Conservation (phyloP, 2,329 filamentous ascomycete genomes). For the Blastomyces percursus region DNA sequence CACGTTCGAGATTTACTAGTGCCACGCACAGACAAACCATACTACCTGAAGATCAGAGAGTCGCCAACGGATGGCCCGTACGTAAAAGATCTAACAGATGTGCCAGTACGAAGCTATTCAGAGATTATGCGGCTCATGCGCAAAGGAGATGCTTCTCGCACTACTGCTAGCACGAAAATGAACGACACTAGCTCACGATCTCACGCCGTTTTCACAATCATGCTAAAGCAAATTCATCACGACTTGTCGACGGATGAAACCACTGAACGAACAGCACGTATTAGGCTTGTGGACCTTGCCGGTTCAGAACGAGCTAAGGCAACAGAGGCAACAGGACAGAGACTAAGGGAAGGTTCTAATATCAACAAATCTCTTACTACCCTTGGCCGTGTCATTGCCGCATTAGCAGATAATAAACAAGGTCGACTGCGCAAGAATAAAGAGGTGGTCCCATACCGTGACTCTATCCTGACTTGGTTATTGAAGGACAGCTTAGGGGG, state of each 20-base stretch:
- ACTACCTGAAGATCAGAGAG: slow-evolving; percentile 95
- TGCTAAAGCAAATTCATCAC: slow-evolving; percentile 96
- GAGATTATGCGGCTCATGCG: slow-evolving; percentile 90
- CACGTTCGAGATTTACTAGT: slow-evolving; percentile 90
- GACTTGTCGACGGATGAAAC: slow-evolving; percentile 96
- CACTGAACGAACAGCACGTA: slow-evolving; percentile 85
- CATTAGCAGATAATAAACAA: slow-evolving; percentile 64
- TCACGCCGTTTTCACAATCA: slow-evolving; percentile 95
- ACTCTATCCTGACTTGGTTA: slow-evolving; percentile 74
- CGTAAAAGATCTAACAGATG: slow-evolving; percentile 90
- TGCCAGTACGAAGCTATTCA: slow-evolving; percentile 72
- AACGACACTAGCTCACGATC: slow-evolving; percentile 96
- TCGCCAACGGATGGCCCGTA: slow-evolving; percentile 92
- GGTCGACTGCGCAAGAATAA: slow-evolving; percentile 50
- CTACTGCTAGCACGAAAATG: slow-evolving; percentile 93
- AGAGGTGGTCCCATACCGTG: slow-evolving; percentile 80
- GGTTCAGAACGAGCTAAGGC: slow-evolving; percentile 91
- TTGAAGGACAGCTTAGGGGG: slow-evolving; percentile 92
- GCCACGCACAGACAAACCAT: slow-evolving; percentile 64
- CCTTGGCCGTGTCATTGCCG: slow-evolving; percentile 87
- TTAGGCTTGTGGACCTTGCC: slow-evolving; percentile 87
- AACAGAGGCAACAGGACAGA: slow-evolving; percentile 84
- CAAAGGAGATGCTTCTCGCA: slow-evolving; percentile 75
- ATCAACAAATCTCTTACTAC: slow-evolving; percentile 99
- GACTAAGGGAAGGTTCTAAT: slow-evolving; percentile 87